Conservation (phyloP, 164 flowering plant genomes). For the Vitis labrusca region DNA sequence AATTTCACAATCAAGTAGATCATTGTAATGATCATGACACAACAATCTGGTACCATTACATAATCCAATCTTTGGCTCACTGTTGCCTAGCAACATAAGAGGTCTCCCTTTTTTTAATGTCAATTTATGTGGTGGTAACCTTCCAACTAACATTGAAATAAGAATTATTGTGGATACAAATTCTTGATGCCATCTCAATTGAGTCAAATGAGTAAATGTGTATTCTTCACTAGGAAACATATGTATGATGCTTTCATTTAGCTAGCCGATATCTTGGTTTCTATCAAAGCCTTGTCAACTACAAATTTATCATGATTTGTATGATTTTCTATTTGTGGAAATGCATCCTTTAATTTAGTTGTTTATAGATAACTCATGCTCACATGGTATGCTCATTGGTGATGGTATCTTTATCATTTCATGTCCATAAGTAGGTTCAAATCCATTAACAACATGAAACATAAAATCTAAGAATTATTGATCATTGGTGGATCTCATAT, state of each 20-base stretch:
- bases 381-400: slow-evolving; percentile 3
- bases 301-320: background rate
- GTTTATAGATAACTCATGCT: background rate
- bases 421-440: background rate
- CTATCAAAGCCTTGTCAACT: slow-evolving; percentile 5
- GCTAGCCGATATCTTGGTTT: background rate
- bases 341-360: background rate
- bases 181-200: slow-evolving; percentile 1
- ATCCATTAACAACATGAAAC: slow-evolving; percentile 9
- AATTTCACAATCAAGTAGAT: slow-evolving; percentile 1
- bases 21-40: background rate
- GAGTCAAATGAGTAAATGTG: slow-evolving; percentile 3
- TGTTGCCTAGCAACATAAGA: slow-evolving; percentile 4
- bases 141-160: slow-evolving; percentile 1
- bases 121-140: slow-evolving; percentile 14
- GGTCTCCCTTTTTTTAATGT: background rate
- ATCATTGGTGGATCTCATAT: slow-evolving; percentile 10
- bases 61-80: slow-evolving; percentile 3
- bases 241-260: slow-evolving; percentile 8
- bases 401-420: slow-evolving; percentile 5
- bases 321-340: background rate
- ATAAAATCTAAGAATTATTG: slow-evolving; percentile 4
- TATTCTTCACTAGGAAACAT: slow-evolving; percentile 1
- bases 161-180: slow-evolving; percentile 6
- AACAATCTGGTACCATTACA: slow-evolving; percentile 5